Percentiles rank a stretch among this genome's conserved stretches.
Conservation (phyloP, 2,329 filamentous ascomycete species). For the Epichloe elymi region DNA sequence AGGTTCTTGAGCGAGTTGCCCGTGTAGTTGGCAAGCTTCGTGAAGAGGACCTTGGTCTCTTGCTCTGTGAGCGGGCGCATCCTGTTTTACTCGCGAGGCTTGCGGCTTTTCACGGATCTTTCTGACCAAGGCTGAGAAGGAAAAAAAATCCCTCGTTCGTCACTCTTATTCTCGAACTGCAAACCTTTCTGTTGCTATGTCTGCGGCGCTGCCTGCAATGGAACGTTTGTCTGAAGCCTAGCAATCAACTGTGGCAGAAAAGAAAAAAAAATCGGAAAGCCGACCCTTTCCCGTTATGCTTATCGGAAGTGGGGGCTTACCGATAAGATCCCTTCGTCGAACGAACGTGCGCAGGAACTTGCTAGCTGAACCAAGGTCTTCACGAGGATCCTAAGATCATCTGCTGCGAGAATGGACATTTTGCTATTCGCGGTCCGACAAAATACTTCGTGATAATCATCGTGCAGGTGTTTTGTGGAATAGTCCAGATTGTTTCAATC, state of each 20-base stretch:
- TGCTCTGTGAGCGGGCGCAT: constrained; percentile 75
- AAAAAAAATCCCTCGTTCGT: too few species aligned
- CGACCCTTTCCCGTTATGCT: background rate
- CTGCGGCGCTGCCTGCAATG: background rate
- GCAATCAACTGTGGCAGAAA: background rate
- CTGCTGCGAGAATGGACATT: too few species aligned
- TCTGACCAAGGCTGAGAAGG: too few species aligned
- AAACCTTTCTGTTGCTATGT: background rate
- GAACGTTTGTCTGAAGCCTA: background rate
- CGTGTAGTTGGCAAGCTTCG: constrained; percentile 89
- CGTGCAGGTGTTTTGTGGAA: too few species aligned
- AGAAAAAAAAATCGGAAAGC: constrained; percentile 1
- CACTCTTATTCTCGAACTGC: background rate
- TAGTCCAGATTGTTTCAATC: too few species aligned
- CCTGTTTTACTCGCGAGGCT: background rate
- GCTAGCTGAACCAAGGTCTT: background rate
- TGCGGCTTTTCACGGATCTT: background rate
- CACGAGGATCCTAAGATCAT: background rate
- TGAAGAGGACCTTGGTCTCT: constrained; percentile 72
- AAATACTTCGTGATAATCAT: too few species aligned
- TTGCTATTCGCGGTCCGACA: too few species aligned
- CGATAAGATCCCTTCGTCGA: background rate
- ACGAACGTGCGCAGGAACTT: background rate
- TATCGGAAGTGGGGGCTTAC: constrained; percentile 3
- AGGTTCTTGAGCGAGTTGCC: constrained; percentile 76